Evolutionary conservation across 768 basidiomycete species (phyloP).

Genomic region (Calocybe indica): DNA sequence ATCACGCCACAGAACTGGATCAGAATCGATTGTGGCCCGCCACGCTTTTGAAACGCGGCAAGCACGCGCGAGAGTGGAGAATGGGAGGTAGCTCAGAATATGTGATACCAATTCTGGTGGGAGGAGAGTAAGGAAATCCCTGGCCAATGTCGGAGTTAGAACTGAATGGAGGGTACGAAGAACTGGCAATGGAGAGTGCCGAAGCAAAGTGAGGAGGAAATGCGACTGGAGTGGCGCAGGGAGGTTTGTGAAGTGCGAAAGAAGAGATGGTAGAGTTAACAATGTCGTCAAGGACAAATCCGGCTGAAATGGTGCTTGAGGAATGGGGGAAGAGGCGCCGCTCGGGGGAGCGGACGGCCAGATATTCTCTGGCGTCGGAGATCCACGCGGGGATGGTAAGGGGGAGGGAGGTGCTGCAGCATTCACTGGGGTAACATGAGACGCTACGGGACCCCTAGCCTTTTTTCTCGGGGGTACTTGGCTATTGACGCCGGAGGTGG

Average conservation of each 20-base stretch:
- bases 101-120: constrained; percentile 91
- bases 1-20: constrained; percentile 86
- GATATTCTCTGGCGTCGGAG: constrained; percentile 67
- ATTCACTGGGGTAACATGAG: constrained; percentile 59
- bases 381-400: constrained; percentile 80
- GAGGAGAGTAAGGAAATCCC: constrained; percentile 89
- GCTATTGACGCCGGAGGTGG: constrained; percentile 34
- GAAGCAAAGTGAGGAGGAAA: constrained; percentile 85
- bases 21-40: constrained; percentile 88
- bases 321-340: constrained; percentile 64
- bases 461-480: constrained; percentile 72
- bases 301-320: constrained; percentile 71
- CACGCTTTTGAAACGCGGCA: constrained; percentile 87
- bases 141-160: constrained; percentile 83
- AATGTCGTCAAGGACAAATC: constrained; percentile 81
- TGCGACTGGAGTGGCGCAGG: constrained; percentile 87
- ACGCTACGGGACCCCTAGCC: constrained; percentile 54
- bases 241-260: constrained; percentile 74
- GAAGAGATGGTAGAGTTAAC: constrained; percentile 76
- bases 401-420: constrained; percentile 80
- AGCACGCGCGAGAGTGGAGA: constrained; percentile 76
- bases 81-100: constrained; percentile 80
- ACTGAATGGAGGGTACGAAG: constrained; percentile 86
- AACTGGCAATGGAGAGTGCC: constrained; percentile 88
- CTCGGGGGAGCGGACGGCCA: constrained; percentile 85